Evolutionary conservation across 2,329 filamentous ascomycete genomes (phyloP).

Genomic region (Monosporascus sp.): DNA sequence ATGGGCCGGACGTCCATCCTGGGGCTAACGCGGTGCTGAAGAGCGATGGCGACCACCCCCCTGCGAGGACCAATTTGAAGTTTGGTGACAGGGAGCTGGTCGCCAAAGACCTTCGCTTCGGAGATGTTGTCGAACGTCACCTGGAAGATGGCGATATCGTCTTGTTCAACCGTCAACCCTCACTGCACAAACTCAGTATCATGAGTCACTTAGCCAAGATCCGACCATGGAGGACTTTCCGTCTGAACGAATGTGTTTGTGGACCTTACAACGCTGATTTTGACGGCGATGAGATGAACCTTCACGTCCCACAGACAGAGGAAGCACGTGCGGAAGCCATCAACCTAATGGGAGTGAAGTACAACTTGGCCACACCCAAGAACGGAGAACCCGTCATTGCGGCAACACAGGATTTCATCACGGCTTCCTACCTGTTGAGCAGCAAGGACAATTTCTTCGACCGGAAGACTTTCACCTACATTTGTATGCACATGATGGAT

Average conservation of each 20-base stretch:
- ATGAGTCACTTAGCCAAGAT: constrained; percentile 93
- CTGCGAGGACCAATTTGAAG: constrained; percentile 68
- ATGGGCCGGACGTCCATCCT: constrained; percentile 75
- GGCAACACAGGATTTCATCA: constrained; percentile 99
- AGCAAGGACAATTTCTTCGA: constrained; percentile 93
- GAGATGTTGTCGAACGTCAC: constrained; percentile 90
- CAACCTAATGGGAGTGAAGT: constrained; percentile 94
- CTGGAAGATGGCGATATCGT: constrained; percentile 94
- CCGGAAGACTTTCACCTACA: constrained; percentile 78
- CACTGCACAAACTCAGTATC: constrained; percentile 97
- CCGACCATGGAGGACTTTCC: constrained; percentile 90
- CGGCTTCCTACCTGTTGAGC: constrained; percentile 84
- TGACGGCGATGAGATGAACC: constrained; percentile 98
- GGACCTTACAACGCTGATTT: constrained; percentile 99
- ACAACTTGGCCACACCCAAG: constrained; percentile 92
- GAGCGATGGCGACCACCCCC: constrained; percentile 46
- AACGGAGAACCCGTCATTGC: constrained; percentile 98
- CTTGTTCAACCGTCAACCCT: constrained; percentile 96
- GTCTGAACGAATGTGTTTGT: constrained; percentile 96
- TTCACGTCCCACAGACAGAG: constrained; percentile 96
- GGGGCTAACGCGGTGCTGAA: constrained; percentile 81
- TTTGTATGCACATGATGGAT: constrained; percentile 92
- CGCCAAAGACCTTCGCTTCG: constrained; percentile 71
- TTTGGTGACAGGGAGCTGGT: constrained; percentile 66
- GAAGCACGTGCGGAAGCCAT: constrained; percentile 94